Conservation (phyloP, 257 asterid species). For the Nicotiana attenuata region DNA sequence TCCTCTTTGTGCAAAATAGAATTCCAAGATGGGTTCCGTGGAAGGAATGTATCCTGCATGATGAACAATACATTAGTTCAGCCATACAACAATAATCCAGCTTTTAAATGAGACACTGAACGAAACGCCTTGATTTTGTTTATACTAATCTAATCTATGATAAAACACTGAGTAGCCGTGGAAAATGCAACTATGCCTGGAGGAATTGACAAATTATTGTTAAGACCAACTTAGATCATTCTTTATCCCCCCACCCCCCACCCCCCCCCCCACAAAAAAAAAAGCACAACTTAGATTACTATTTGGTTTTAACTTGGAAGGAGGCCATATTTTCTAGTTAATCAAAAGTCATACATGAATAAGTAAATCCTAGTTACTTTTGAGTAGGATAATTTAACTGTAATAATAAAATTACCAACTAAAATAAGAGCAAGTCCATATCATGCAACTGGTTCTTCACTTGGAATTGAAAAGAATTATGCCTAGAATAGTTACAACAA, state of each 20-base stretch:
- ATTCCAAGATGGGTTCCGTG: conserved; percentile 61
- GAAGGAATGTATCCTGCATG: conserved; percentile 74
- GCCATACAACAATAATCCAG: not conserved
- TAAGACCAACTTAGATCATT: too few relatives aligned
- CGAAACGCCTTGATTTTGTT: not conserved
- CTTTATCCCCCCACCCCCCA: too few relatives aligned
- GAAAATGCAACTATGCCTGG: too few relatives aligned
- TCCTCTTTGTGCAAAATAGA: conserved; percentile 45
- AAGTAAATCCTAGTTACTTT: not conserved
- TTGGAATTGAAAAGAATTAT: not conserved
- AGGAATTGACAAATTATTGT: too few relatives aligned
- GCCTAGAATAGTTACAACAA: not conserved
- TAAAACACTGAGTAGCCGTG: too few relatives aligned
- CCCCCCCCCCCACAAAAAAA: too few relatives aligned
- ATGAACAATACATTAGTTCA: not conserved
- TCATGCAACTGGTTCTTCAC: not conserved
- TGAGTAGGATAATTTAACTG: not conserved
- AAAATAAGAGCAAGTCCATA: not conserved
- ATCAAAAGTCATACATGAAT: not conserved
- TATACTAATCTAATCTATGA: not conserved
- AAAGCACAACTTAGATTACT: too few relatives aligned
- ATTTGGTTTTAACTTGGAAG: not conserved
- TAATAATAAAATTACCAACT: not conserved
- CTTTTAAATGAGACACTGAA: not conserved
- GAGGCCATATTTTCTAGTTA: not conserved